These are phyloP conservation scores for Claviceps fusiformis DNA, from an alignment of 2,329 filamentous ascomycete genomes.

Conservation along the genomic window DNA sequence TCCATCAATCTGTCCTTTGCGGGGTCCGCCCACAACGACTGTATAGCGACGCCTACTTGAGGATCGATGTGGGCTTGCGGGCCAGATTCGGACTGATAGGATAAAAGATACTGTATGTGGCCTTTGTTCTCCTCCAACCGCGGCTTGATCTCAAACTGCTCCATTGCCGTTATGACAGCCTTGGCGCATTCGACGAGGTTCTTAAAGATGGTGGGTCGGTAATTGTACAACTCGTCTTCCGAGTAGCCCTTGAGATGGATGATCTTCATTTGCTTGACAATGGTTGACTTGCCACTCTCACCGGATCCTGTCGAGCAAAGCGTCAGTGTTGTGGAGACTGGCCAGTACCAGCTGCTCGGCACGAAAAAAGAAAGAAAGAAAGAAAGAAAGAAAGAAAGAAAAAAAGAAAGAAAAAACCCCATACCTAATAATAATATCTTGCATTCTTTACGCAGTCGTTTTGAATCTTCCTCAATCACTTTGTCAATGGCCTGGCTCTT, in stretches of 20 bases:
- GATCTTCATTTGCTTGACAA: constrained; percentile 99
- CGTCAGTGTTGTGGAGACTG: constrained; percentile 8
- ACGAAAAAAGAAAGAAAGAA: not conserved
- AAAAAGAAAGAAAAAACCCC: not conserved
- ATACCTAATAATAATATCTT: constrained; percentile 91
- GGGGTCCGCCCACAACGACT: constrained; percentile 81
- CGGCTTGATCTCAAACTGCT: constrained; percentile 77
- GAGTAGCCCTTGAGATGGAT: constrained; percentile 98
- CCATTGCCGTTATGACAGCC: constrained; percentile 80
- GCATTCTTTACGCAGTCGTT: constrained; percentile 88
- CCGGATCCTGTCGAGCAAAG: constrained; percentile 59
- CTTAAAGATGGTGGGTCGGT: constrained; percentile 94
- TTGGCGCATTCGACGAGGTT: constrained; percentile 96
- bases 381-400: too few relatives aligned
- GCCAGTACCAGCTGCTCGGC: not conserved
- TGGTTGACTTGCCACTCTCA: constrained; percentile 97
- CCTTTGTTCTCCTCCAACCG: constrained; percentile 57
- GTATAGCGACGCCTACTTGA: constrained; percentile 69
- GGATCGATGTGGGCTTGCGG: constrained; percentile 73
- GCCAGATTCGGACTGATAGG: constrained; percentile 83
- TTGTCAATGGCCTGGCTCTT: constrained; percentile 92
- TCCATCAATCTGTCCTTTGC: constrained; percentile 74
- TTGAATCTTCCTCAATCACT: constrained; percentile 86
- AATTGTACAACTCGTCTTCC: constrained; percentile 82
- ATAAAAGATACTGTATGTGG: constrained; percentile 65